Base-by-base conservation (phyloP, 2,329 filamentous ascomycete species). In the Botrytis tulipae region DNA sequence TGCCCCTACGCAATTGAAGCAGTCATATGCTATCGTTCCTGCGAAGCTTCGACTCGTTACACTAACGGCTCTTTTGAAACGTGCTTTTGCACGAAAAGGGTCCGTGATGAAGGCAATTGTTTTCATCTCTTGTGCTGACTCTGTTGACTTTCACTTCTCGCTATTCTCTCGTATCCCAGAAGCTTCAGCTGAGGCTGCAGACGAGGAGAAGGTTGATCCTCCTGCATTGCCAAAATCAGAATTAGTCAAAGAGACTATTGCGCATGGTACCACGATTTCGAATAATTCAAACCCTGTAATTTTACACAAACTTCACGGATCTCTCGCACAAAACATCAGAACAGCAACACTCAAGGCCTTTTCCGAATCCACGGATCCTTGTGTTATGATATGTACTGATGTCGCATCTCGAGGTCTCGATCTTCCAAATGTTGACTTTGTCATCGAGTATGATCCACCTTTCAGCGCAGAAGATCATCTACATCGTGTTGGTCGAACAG, bases 81-180 rank as follows among this genome's bases (percentile, higher is more conserved):
- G 94, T 29, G 91, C 94, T 0, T 98, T 99, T 82, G 91, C 93
- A 73, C 89, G 95, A 29, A 93, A 92, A 82, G 95, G 94, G 0
- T 94, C 93, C 1, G 93, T 97, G 29, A 98, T 97, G 93, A 98
- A 99, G 83, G 93, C 92, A 35, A 98, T 99, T 75, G 87, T 99
- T 51, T 99, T 99, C 84, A 93, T 99, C 67, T 97, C 95, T 18
- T 99, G 96, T 80, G 95, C 96, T 32, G 96, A 99, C 82, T 96
- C 94, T 1, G 96, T 98, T 74, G 94, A 99, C 81, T 99, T 98
- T 79, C 95, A 98, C 82, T 98, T 94, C 81, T 92, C 97, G 75
- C 84, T 97, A 4, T 88, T 99, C 73, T 91, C 74, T 71, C 80
- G 74, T 76, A 73, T 76, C 78, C 32, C 75, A 46, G 75, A 78